Evolutionary conservation across 2,329 filamentous ascomycete species (phyloP), one percentile per base, ranked within the genome.

Genomic region (Simplicillium aogashimaense): DNA sequence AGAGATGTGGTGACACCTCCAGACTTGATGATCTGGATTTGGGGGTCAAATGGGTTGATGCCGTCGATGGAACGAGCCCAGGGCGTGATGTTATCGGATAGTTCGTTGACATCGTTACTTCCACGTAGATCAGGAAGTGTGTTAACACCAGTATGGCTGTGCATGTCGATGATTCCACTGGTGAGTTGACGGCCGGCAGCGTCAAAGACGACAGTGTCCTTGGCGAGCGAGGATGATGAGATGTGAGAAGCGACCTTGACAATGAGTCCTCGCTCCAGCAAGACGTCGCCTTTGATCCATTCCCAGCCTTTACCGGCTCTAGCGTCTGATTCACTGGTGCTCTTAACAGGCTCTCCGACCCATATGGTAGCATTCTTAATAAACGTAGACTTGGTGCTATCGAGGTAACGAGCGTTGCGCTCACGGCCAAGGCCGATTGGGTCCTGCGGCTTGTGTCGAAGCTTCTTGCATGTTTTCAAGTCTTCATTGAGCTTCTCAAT

Each of bases 1-100:
- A 85, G 64, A 17, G 74, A 79, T 0, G 79, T 82, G 0, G 81
- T 85, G 1, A 85, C 79, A n/a, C 81, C 81, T 7, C 81, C 81
- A 1, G 78, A 82, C 50, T 83, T 83, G 64, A 85, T 84, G 46
- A 79, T 74, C 46, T 79, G 69, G 10, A 83, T 71, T 49, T 83
- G 79, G 12, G 68, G 71, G 50, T 84, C 81, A 11, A 75, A 62
- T 0, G 78, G 74, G 49, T 81, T 70, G 29, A 86, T 60, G 3
- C 69, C 75, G 50, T 85, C 81, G 34, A 83, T 75, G 8, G 78
- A 76, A 15, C 80, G 74, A 6, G 81, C 78, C 52, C 76, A 85
- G 0, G 81, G 81, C 0, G 81, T 84, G 41, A 81, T 75, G 49
- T 82, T 75, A 29, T 63, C 62, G 2, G 74, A 76, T 49, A 78